Conservation (phyloP, 2,329 filamentous ascomycete genomes). For the Aureobasidium mangrovei region DNA sequence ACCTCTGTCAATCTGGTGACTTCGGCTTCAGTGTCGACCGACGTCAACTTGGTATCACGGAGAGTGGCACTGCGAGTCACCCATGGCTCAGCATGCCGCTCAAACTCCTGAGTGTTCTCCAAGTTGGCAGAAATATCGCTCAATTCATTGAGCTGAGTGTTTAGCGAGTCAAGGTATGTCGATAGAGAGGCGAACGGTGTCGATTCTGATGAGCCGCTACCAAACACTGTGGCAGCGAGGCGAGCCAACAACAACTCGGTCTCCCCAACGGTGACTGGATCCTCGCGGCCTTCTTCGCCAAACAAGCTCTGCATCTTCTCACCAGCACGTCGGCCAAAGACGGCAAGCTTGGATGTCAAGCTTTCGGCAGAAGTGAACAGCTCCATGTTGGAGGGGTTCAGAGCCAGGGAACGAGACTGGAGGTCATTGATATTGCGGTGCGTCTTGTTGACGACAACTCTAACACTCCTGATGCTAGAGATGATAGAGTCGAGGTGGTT, state of each 20-base stretch:
- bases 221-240: conserved; percentile 45
- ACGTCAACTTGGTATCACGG: conserved; percentile 69
- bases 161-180: conserved; percentile 56
- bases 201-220: conserved; percentile 45
- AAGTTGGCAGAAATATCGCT: conserved; percentile 48
- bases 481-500: conserved; percentile 64
- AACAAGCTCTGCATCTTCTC: conserved; percentile 57
- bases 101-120: conserved; percentile 47
- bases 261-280: conserved; percentile 59
- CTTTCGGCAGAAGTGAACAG: conserved; percentile 63
- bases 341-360: conserved; percentile 55
- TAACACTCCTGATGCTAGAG: conserved; percentile 68
- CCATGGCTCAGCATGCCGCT: conserved; percentile 71
- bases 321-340: conserved; percentile 59
- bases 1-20: conserved; percentile 72
- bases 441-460: conserved; percentile 73
- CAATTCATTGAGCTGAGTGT: conserved; percentile 59
- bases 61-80: conserved; percentile 71
- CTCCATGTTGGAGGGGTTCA: conserved; percentile 57
- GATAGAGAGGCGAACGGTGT: conserved; percentile 63
- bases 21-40: conserved; percentile 77
- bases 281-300: conserved; percentile 60
- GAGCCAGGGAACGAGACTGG: conserved; percentile 62
- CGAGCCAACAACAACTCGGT: conserved; percentile 55
- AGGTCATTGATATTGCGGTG: conserved; percentile 70